Evolutionary conservation across 495 filamentous ascomycete genomes (phyloP).

Genomic region (Rhypophila decipiens): DNA sequence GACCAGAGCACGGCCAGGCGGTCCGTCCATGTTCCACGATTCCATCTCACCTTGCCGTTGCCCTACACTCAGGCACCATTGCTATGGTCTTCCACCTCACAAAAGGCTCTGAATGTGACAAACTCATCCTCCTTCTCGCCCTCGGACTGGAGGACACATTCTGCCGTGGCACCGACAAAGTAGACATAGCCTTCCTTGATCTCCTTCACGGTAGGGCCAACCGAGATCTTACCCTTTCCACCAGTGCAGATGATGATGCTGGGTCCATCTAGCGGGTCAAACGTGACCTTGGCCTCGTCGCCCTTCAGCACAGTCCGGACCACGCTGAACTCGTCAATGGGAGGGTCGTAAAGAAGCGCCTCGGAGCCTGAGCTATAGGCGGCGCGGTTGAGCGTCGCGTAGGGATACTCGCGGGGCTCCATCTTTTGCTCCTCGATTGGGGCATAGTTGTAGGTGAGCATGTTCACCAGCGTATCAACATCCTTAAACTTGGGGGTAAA

Average conservation of each 20-base stretch:
- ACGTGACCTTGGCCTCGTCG: slow-evolving; percentile 70
- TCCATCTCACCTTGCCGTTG: neutral
- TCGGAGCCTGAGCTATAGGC: slow-evolving; percentile 71
- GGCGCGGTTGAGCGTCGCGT: slow-evolving; percentile 65
- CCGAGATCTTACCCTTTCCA: slow-evolving; percentile 74
- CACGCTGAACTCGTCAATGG: slow-evolving; percentile 94
- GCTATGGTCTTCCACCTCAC: slow-evolving; percentile 56
- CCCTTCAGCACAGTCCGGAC: slow-evolving; percentile 70
- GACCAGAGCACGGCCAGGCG: neutral
- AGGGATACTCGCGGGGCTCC: slow-evolving; percentile 73
- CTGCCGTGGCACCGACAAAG: slow-evolving; percentile 89
- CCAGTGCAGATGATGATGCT: slow-evolving; percentile 86
- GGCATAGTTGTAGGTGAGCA: slow-evolving; percentile 92
- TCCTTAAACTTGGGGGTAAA: slow-evolving; percentile 99
- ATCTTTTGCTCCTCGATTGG: slow-evolving; percentile 95
- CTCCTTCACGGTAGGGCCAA: slow-evolving; percentile 65
- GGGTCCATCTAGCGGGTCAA: slow-evolving; percentile 80
- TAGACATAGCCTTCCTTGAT: slow-evolving; percentile 71
- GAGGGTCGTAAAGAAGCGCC: slow-evolving; percentile 78
- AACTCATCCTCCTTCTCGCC: slow-evolving; percentile 52
- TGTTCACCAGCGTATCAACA: slow-evolving; percentile 78
- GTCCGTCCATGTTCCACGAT: neutral
- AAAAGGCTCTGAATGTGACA: slow-evolving; percentile 92
- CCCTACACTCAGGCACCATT: slow-evolving; percentile 18
- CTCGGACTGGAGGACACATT: slow-evolving; percentile 68